A percentile compares a stretch with the other conserved stretches of the same genome.
Conservation (phyloP, 2,329 filamentous ascomycete genomes). For the Paraphoma sp. region DNA sequence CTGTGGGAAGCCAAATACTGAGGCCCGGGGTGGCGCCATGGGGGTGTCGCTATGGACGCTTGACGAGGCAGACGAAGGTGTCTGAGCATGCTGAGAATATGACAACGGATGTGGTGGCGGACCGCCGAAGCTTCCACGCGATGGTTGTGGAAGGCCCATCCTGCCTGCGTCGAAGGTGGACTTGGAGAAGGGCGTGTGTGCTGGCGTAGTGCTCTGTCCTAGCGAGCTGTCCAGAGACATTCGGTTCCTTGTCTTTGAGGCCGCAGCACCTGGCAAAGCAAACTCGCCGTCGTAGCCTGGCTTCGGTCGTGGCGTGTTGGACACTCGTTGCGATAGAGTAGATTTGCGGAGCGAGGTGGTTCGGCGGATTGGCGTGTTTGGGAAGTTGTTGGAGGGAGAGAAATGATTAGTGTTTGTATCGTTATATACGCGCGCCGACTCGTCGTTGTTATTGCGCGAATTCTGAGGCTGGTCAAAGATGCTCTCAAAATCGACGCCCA, state of each 20-base stretch:
- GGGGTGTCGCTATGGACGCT: conserved; percentile 69
- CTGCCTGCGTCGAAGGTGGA: conserved; percentile 38
- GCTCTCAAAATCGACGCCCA: conserved; percentile 68
- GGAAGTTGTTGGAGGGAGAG: conserved; percentile 33
- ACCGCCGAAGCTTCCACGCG: conserved; percentile 28
- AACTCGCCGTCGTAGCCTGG: conserved; percentile 55
- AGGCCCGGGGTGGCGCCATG: conserved; percentile 50
- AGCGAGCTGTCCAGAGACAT: conserved; percentile 82
- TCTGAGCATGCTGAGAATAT: conserved; percentile 80
- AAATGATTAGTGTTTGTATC: conserved; percentile 30
- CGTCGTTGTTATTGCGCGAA: conserved; percentile 23
- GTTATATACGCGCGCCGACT: conserved; percentile 33
- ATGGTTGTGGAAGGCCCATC: conserved; percentile 30
- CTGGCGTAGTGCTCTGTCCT: conserved; percentile 70
- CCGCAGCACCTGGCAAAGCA: conserved; percentile 59
- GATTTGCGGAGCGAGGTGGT: conserved; percentile 83
- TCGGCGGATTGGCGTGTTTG: conserved; percentile 42
- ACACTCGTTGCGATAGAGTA: conserved; percentile 82
- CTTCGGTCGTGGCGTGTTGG: conserved; percentile 47
- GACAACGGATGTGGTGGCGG: conserved; percentile 77
- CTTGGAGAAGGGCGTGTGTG: conserved; percentile 62
- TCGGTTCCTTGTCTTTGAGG: conserved; percentile 69
- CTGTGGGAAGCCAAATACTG: conserved; percentile 26
- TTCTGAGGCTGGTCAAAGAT: conserved; percentile 70
- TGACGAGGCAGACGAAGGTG: conserved; percentile 83